phyloP scores from a whole-genome alignment of 2,329 filamentous ascomycete species.

The Aspergillus vadensis region DNA sequence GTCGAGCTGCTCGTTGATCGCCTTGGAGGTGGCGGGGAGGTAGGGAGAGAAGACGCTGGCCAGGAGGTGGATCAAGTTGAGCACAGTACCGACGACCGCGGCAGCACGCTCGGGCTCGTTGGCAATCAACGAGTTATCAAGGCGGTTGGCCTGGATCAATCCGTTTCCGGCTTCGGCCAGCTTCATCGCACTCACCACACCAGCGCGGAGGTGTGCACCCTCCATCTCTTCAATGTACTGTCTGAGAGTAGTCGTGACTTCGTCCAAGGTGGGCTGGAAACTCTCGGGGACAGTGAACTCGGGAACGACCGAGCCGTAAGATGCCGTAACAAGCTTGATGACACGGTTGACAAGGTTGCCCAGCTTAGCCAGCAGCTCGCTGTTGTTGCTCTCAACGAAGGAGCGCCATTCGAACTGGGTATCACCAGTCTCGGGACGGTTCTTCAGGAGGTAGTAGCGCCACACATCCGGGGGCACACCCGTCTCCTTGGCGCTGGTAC shows the following conservation, averaged over 20 bases:
- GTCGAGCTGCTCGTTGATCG: conserved; percentile 77
- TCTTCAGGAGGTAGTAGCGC: conserved; percentile 86
- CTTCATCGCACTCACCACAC: conserved; percentile 56
- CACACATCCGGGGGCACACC: conserved; percentile 85
- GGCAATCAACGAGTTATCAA: conserved; percentile 64
- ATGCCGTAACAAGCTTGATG: conserved; percentile 72
- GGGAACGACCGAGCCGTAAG: conserved; percentile 59
- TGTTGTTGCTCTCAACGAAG: conserved; percentile 85
- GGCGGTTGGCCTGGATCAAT: conserved; percentile 60
- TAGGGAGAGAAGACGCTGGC: conserved; percentile 79
- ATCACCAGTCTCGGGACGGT: conserved; percentile 81
- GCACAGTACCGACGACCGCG: conserved; percentile 71
- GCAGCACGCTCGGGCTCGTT: conserved; percentile 62
- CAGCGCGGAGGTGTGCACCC: conserved; percentile 61
- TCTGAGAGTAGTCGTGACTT: conserved; percentile 56
- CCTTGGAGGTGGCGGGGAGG: conserved; percentile 75
- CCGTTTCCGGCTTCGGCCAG: conserved; percentile 62
- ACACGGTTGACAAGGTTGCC: conserved; percentile 74
- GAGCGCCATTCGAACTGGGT: conserved; percentile 87
- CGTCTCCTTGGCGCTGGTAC: conserved; percentile 83
- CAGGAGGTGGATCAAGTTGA: conserved; percentile 82
- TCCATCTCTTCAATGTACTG: conserved; percentile 62
- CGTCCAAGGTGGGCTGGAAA: conserved; percentile 43
- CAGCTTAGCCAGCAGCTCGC: conserved; percentile 74
- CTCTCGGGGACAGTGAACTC: conserved; percentile 44